Percentiles rank a stretch among this genome's conserved stretches.
phyloP scores from a whole-genome alignment of 1,284 basidiomycete genomes.

The Volvariella surrecta region DNA sequence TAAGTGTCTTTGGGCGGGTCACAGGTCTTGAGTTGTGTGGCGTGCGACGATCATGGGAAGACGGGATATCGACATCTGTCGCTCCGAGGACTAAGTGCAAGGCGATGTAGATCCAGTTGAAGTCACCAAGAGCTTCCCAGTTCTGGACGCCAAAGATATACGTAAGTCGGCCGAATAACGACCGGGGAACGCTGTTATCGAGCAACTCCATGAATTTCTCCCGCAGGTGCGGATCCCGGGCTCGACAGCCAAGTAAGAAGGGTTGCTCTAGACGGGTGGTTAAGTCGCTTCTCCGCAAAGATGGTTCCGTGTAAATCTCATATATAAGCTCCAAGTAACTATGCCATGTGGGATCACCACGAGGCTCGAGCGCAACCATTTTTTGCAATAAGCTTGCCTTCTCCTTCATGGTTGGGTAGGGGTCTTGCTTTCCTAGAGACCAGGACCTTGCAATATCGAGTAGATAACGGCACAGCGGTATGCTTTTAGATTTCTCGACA shows the following conservation, averaged over 20 bases:
- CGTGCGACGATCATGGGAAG: constrained; percentile 28
- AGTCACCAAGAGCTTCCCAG: constrained; percentile 92
- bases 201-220: constrained; percentile 88
- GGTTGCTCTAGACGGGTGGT: constrained; percentile 91
- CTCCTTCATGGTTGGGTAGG: constrained; percentile 92
- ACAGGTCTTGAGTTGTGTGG: constrained; percentile 26
- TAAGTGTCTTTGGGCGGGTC: constrained; percentile 42
- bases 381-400: constrained; percentile 87
- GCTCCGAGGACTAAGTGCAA: constrained; percentile 85
- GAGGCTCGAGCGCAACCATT: constrained; percentile 85
- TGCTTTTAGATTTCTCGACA: constrained; percentile 89
- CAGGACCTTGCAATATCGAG: constrained; percentile 86
- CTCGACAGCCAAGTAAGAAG: constrained; percentile 89
- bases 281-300: constrained; percentile 84
- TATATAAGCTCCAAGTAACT: constrained; percentile 89
- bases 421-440: constrained; percentile 78
- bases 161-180: constrained; percentile 75
- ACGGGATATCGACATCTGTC: constrained; percentile 56
- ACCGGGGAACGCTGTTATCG: constrained; percentile 83
- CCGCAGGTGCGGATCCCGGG: constrained; percentile 73
- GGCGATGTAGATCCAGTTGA: constrained; percentile 94
- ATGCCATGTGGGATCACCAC: constrained; percentile 69
- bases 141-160: constrained; percentile 93
- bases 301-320: constrained; percentile 89
- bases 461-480: constrained; percentile 77